Base-by-base conservation (phyloP, 139 green algal genomes). In the Micractinium conductrix region DNA sequence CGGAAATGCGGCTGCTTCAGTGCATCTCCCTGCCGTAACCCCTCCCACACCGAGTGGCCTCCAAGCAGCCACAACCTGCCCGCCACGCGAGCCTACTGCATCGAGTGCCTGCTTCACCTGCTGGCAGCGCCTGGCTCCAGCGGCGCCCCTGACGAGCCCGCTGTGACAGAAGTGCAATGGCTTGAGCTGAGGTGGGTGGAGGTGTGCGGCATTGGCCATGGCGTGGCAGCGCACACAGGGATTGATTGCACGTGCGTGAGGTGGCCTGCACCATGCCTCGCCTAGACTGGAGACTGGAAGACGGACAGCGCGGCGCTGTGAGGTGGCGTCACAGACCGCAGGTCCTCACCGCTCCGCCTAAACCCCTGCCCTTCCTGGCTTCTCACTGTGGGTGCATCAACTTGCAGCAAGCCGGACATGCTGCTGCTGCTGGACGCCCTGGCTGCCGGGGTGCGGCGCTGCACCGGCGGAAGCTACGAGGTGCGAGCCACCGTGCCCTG, bases 101-200 rank as follows among this genome's bases (percentile, higher is more conserved):
- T 82, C 37, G 76, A 82, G 40, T 82, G 76, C 76, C 76, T 82
- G 26, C 62, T 82, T 55, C 76, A 82, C 76, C 40, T 82, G 76
- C 76, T 82, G 76, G 76, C 44, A 0, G 55, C 76, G 2, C 76
- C 76, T 7, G 76, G 76, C 76, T 73, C 53, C 76, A 73, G 53
- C 14, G 26, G 40, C 8, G 24, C 16, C 33, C 24, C 38, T 10
- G 55, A 82, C 12, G 76, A 82, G 76, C 76, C 76, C 2, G 1
- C 26, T 2, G 26, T 82, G 26, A 30, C 16, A 9, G 9, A 71
- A 24, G 42, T 82, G 38, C 21, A 43, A 55, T 72, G 55, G 76
- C 26, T 60, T 24, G 37, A 28, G 19, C 55, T 82, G 10, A 82
- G 76, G 76, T 60, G 76, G 17, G 76, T 24, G 26, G 14, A 28